Percentiles rank a stretch among this genome's conserved stretches.
These are phyloP conservation scores for Saccharum hybrid DNA, from an alignment of 202 grass and related monocot species.

Conservation along the genomic window DNA sequence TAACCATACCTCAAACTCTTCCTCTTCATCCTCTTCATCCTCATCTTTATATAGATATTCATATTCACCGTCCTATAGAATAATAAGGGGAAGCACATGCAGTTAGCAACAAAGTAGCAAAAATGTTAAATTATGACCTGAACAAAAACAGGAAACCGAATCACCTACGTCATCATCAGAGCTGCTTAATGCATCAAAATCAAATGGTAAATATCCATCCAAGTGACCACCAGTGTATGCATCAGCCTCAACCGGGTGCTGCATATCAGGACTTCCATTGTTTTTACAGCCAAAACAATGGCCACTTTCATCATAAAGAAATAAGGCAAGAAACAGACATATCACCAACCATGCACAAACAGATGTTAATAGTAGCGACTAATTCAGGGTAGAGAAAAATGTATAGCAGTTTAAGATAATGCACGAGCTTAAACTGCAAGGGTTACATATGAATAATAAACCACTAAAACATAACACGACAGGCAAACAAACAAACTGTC, in stretches of 20 bases:
- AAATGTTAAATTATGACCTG: background rate
- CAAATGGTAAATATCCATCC: conserved; percentile 26
- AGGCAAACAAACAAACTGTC: background rate
- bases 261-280: conserved; percentile 15
- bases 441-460: background rate
- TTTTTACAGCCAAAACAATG: conserved; percentile 23
- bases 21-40: background rate
- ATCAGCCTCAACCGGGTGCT: conserved; percentile 14
- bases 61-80: background rate
- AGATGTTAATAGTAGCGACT: background rate
- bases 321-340: background rate
- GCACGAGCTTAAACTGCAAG: background rate
- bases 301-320: conserved; percentile 2
- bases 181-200: background rate
- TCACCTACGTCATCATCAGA: background rate
- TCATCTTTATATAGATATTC: background rate
- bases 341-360: background rate
- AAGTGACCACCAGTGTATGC: conserved; percentile 19
- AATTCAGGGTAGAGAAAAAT: background rate
- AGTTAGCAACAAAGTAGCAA: background rate
- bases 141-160: background rate
- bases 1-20: background rate
- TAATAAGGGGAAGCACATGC: background rate
- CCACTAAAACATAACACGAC: background rate
- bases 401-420: background rate